These are phyloP conservation scores for Phlyctochytrium arcticum DNA, from an alignment of 192 early-diverging fungal genomes.

Conservation along the genomic window DNA sequence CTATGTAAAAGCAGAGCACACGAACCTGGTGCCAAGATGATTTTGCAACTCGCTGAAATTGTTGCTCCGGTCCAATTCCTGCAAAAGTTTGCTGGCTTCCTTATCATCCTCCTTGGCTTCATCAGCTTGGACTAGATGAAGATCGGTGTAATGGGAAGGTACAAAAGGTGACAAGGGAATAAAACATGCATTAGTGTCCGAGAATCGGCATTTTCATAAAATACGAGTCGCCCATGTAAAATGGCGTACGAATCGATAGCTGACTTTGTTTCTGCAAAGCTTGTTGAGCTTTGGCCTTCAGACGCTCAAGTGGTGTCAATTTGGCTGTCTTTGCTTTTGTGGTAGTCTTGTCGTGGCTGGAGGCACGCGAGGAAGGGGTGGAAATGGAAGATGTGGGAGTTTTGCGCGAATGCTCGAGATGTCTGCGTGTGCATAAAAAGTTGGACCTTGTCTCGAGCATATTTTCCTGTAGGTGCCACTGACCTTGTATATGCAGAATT, in stretches of 20 bases:
- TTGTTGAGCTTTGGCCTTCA: conserved; percentile 9
- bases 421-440: not conserved
- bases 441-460: not conserved
- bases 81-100: not conserved
- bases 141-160: not conserved
- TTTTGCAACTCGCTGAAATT: not conserved
- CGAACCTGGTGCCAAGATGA: too few relatives aligned
- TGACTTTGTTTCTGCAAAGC: conserved; percentile 28
- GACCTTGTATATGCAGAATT: too few relatives aligned
- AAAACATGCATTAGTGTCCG: not conserved
- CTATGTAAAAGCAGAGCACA: too few relatives aligned
- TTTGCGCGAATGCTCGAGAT: not conserved
- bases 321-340: not conserved
- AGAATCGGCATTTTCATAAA: too few relatives aligned
- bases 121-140: not conserved
- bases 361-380: not conserved
- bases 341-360: not conserved
- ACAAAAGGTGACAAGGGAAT: not conserved
- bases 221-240: too few relatives aligned
- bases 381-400: not conserved
- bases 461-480: too few relatives aligned
- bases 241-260: not conserved
- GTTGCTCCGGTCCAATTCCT: not conserved
- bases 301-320: conserved; percentile 11
- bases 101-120: not conserved